Percentiles rank a stretch among this genome's conserved stretches.
These are phyloP conservation scores for Termitomyces sp. DNA, from an alignment of 1,284 basidiomycete genomes.

Conservation along the genomic window DNA sequence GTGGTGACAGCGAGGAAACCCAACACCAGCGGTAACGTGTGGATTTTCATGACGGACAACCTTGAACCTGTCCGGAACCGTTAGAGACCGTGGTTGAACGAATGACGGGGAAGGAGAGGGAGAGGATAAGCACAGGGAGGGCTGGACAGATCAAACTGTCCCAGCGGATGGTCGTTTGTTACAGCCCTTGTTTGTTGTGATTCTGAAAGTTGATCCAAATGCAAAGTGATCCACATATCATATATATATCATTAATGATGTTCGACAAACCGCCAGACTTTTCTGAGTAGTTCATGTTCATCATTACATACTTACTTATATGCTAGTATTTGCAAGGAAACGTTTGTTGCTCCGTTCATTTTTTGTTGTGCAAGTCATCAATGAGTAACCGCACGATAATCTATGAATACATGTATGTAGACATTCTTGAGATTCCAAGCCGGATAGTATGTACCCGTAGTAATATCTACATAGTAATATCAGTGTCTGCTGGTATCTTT, in stretches of 20 bases:
- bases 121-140: no score
- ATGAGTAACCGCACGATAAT: background rate
- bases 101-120: constrained; percentile 17
- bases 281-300: background rate
- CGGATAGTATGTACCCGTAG: no score
- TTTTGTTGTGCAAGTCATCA: background rate
- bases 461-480: no score
- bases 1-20: constrained; percentile 26
- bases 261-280: background rate
- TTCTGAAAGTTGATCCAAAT: constrained; percentile 12
- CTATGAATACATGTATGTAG: background rate
- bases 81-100: constrained; percentile 18
- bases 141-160: constrained; percentile 8
- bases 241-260: background rate
- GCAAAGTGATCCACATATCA: constrained; percentile 1
- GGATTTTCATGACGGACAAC: constrained; percentile 29
- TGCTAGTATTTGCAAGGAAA: background rate
- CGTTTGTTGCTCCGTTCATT: background rate
- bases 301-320: no score
- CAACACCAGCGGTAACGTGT: constrained; percentile 21
- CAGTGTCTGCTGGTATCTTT: background rate
- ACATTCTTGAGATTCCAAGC: background rate
- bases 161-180: constrained; percentile 12
- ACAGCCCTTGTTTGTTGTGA: constrained; percentile 19
- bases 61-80: constrained; percentile 5